These are phyloP conservation scores for Aspergillus niger DNA, from an alignment of 2,329 filamentous ascomycete species.

Conservation along the genomic window DNA sequence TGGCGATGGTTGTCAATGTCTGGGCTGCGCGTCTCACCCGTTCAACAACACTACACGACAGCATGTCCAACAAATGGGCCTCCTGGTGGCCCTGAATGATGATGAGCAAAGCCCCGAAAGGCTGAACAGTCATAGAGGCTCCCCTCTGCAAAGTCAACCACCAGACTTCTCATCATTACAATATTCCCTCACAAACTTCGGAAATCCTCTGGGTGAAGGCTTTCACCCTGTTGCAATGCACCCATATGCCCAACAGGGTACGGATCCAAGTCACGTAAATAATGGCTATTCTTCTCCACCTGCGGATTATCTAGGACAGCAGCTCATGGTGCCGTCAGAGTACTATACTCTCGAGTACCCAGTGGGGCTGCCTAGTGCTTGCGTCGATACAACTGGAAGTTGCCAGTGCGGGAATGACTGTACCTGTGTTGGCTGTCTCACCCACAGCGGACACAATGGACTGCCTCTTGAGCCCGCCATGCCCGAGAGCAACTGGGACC, in stretches of 20 bases:
- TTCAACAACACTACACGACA: slow-evolving; percentile 50
- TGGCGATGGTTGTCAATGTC: slow-evolving; percentile 49
- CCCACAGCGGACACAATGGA: slow-evolving; percentile 54
- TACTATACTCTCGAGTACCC: slow-evolving; percentile 48
- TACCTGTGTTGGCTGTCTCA: slow-evolving; percentile 55
- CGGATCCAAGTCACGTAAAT: slow-evolving; percentile 20
- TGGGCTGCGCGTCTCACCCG: slow-evolving; percentile 50
- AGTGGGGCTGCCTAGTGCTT: slow-evolving; percentile 41
- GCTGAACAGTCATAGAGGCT: slow-evolving; percentile 23
- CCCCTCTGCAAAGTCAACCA: slow-evolving; percentile 23
- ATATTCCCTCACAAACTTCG: slow-evolving; percentile 23
- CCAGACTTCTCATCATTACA: slow-evolving; percentile 19
- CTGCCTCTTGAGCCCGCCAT: slow-evolving; percentile 35
- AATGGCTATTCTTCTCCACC: slow-evolving; percentile 31
- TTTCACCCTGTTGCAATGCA: slow-evolving; percentile 21
- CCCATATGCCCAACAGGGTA: slow-evolving; percentile 23
- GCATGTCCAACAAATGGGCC: slow-evolving; percentile 50
- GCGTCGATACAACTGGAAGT: slow-evolving; percentile 52
- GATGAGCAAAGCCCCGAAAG: slow-evolving; percentile 27
- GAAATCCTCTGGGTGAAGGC: slow-evolving; percentile 17
- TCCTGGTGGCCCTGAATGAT: slow-evolving; percentile 41
- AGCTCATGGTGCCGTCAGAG: slow-evolving; percentile 44
- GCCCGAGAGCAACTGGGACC: slow-evolving; percentile 5
- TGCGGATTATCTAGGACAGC: slow-evolving; percentile 27
- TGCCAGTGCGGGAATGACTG: slow-evolving; percentile 57